Base-by-base conservation (phyloP, 352 stramenopile species). In the Phytophthora syringae region DNA sequence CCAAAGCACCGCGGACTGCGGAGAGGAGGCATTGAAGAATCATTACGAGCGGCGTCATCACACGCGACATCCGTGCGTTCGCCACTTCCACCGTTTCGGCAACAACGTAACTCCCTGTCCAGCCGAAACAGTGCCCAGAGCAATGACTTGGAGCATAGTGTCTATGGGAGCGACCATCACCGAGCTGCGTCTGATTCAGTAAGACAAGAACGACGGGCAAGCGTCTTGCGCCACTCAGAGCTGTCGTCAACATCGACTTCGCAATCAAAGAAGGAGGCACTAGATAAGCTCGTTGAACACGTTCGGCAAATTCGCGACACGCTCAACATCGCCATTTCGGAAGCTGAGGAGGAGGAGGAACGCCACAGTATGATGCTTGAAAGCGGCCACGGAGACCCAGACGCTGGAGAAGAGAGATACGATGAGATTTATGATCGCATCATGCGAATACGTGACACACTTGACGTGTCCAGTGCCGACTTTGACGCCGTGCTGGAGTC, bases 291-390 rank as follows among this genome's bases (percentile, higher is more conserved):
- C 2, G 79, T 89, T 27, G 75, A 86, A 36, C 78, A 90, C 39
- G 87, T 88, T 56, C 80, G 83, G 6, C 72, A 86, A 34, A 88
- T 88, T 58, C 80, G 80, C 22, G 80, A 90, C 32, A 90, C 80
- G 12, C 86, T 93, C 56, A 81, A 86, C 44, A 54, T 86, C 15
- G 80, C 82, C 0, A 82, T 93, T 20, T 88, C 77, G 0, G 82
- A 91, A 18, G 82, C 74, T 0, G 84, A 86, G 47, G 70, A 88
- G 43, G 55, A 76, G 25, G 64, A 80, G 40, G 68, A 76, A 52
- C 60, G 70, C 11, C 70, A 72, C 10, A 69, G 65, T 52, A 61
- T 69, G 22, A 15, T 67, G 16, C 65, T 71, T 1, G 64, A 72
- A 34, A 74, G 60, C 11, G 67, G 60, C 12, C 39, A 27, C n/a